Percentiles rank a stretch among this genome's conserved stretches.
These are phyloP conservation scores for Saccharomycodes ludwigii DNA, from an alignment of 805 yeast species.

Conservation along the genomic window DNA sequence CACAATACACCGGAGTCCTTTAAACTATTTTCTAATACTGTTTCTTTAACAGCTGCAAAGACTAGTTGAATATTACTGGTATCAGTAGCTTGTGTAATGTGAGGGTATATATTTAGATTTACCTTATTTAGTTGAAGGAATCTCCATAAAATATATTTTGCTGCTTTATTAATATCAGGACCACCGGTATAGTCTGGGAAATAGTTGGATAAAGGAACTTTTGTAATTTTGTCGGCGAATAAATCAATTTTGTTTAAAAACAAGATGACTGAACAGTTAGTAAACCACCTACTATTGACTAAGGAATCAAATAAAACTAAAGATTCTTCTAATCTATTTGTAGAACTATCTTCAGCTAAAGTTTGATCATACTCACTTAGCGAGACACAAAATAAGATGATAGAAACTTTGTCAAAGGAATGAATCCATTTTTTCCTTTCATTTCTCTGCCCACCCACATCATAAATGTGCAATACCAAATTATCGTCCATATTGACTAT, in stretches of 20 bases:
- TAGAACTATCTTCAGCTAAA: conserved; percentile 61
- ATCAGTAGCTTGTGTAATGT: conserved; percentile 90
- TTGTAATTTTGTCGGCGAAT: conserved; percentile 72
- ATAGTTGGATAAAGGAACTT: conserved; percentile 67
- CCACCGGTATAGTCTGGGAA: conserved; percentile 92
- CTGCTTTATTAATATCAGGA: conserved; percentile 78
- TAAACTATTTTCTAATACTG: conserved; percentile 62
- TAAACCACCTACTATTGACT: conserved; percentile 86
- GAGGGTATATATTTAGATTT: conserved; percentile 73
- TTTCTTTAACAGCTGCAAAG: conserved; percentile 73
- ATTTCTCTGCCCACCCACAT: conserved; percentile 93
- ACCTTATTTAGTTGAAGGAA: conserved; percentile 77
- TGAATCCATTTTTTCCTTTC: conserved; percentile 97
- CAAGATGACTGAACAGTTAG: conserved; percentile 72
- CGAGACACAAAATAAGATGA: conserved; percentile 84
- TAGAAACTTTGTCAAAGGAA: conserved; percentile 85
- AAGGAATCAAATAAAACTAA: conserved; percentile 79
- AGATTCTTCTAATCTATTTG: conserved; percentile 71
- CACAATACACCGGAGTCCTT: conserved; percentile 64
- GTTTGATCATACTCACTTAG: conserved; percentile 85
- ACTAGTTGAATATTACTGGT: conserved; percentile 80
- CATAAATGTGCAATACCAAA: conserved; percentile 51
- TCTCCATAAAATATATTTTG: conserved; percentile 83
- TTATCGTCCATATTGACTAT: conserved; percentile 58
- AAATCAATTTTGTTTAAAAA: conserved; percentile 86